Conservation (phyloP, 805 yeast species). For the Candida boidinii region DNA sequence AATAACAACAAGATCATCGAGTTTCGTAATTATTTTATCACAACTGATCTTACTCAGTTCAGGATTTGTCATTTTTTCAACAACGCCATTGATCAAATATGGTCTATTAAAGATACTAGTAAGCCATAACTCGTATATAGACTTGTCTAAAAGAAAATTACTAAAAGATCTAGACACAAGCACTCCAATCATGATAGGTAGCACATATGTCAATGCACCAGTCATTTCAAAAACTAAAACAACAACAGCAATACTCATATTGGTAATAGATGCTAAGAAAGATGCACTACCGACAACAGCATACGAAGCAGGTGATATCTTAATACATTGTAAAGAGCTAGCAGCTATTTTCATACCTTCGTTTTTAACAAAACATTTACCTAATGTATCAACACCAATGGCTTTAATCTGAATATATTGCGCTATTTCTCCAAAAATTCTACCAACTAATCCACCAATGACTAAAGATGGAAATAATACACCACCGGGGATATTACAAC, state of each 20-base stretch:
- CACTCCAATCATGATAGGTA: slow-evolving; percentile 82
- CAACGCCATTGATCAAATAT: slow-evolving; percentile 31
- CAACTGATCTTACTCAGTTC: slow-evolving; percentile 31
- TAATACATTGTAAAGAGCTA: slow-evolving; percentile 43
- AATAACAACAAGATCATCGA: slow-evolving; percentile 20
- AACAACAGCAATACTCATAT: slow-evolving; percentile 72
- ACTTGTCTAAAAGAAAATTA: slow-evolving; percentile 48
- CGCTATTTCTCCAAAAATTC: slow-evolving; percentile 45
- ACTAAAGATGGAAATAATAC: slow-evolving; percentile 55
- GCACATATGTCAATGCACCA: slow-evolving; percentile 75
- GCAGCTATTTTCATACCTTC: too few relatives aligned
- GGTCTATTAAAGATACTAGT: slow-evolving; percentile 25
- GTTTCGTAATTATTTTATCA: slow-evolving; percentile 26
- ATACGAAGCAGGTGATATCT: slow-evolving; percentile 83
- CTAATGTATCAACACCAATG: slow-evolving; percentile 27
- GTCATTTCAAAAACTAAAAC: slow-evolving; percentile 77
- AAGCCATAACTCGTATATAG: slow-evolving; percentile 60
- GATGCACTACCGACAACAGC: slow-evolving; percentile 88
- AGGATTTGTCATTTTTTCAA: slow-evolving; percentile 19
- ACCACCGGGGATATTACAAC: slow-evolving; percentile 63
- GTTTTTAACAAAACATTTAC: slow-evolving; percentile 33
- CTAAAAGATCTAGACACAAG: slow-evolving; percentile 66
- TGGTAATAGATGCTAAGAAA: slow-evolving; percentile 71
- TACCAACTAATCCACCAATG: slow-evolving; percentile 52
- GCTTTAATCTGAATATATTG: slow-evolving; percentile 35